phyloP scores from a whole-genome alignment of 2,329 filamentous ascomycete species.

The Truncatella angustata region DNA sequence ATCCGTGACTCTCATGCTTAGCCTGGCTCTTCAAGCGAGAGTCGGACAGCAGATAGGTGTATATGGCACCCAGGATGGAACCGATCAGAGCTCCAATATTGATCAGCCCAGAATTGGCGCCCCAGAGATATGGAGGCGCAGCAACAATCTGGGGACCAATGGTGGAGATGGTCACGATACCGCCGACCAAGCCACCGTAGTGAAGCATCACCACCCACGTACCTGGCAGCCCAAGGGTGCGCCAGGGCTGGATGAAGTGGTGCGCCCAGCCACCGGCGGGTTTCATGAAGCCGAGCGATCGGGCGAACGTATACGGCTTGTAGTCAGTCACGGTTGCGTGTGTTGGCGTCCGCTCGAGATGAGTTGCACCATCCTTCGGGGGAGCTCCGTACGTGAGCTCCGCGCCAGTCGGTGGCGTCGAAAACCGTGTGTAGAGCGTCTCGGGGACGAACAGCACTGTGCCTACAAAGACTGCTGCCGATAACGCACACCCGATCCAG shows the following conservation, averaged over 20 bases:
- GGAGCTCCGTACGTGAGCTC: not conserved
- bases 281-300: constrained; percentile 22
- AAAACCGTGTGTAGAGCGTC: constrained; percentile 26
- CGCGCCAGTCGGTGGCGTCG: not conserved
- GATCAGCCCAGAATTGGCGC: constrained; percentile 29
- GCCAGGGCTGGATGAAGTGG: constrained; percentile 26
- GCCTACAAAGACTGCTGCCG: constrained; percentile 22
- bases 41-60: constrained; percentile 26
- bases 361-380: not conserved
- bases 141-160: constrained; percentile 30
- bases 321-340: not conserved
- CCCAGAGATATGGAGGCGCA: constrained; percentile 33
- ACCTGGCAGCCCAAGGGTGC: constrained; percentile 27
- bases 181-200: constrained; percentile 35
- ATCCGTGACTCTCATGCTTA: constrained; percentile 22
- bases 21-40: constrained; percentile 19
- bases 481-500: constrained; percentile 28
- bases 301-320: constrained; percentile 23
- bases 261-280: constrained; percentile 17
- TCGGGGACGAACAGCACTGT: constrained; percentile 33
- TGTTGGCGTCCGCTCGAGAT: not conserved
- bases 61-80: constrained; percentile 24
- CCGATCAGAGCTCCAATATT: constrained; percentile 34
- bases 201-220: constrained; percentile 36
- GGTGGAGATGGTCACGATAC: constrained; percentile 32